Conservation (phyloP, 805 yeast genomes). For the Yamadazyma ubonensis region DNA sequence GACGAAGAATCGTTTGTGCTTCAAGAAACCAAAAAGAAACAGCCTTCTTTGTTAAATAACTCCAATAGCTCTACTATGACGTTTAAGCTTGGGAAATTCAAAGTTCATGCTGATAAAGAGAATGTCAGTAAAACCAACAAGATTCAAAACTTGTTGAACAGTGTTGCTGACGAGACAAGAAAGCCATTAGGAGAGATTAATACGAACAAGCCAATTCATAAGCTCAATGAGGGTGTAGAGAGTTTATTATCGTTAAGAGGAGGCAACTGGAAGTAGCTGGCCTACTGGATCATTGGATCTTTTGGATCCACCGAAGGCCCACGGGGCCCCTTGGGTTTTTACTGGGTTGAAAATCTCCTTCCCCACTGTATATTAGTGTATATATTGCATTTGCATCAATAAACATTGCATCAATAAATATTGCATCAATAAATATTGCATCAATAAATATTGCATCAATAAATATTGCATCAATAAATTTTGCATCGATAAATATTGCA, state of each 20-base stretch:
- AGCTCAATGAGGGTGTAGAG: slow-evolving; percentile 33
- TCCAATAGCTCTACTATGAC: slow-evolving; percentile 32
- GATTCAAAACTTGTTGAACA: slow-evolving; percentile 21
- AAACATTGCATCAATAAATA: background rate
- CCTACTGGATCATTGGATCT: too few relatives aligned
- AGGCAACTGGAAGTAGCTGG: slow-evolving; percentile 35
- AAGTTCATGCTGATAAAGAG: slow-evolving; percentile 21
- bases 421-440: slow-evolving; percentile 1
- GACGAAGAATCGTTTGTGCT: slow-evolving; percentile 12
- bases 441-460: background rate
- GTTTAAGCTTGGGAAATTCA: slow-evolving; percentile 31
- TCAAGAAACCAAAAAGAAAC: slow-evolving; percentile 33
- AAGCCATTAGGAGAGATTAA: slow-evolving; percentile 27
- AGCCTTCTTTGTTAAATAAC: slow-evolving; percentile 31
- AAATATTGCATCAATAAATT: too few relatives aligned
- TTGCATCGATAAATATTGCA: too few relatives aligned
- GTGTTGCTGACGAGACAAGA: slow-evolving; percentile 19
- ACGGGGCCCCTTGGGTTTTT: too few relatives aligned
- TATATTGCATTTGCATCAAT: slow-evolving; percentile 9
- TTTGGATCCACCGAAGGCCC: too few relatives aligned
- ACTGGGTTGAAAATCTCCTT: background rate
- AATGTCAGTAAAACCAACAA: slow-evolving; percentile 16
- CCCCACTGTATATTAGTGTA: slow-evolving; percentile 9
- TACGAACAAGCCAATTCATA: slow-evolving; percentile 15
- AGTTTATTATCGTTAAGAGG: slow-evolving; percentile 40